These are phyloP conservation scores for Phlegmacium glaucopus DNA, from an alignment of 768 basidiomycete species.

Conservation along the genomic window DNA sequence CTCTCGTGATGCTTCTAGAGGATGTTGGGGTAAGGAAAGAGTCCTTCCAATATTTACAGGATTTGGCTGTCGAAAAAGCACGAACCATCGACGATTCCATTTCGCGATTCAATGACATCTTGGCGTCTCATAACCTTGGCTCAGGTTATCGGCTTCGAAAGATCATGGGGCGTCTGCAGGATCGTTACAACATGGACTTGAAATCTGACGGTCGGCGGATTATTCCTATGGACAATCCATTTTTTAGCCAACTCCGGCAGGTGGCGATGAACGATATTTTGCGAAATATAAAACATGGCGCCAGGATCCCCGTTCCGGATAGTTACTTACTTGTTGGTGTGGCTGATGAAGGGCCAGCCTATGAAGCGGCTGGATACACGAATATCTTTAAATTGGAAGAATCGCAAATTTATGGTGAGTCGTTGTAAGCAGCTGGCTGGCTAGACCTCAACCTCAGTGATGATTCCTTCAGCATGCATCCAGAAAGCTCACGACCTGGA, in stretches of 20 bases:
- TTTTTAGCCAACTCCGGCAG: slow-evolving; percentile 54
- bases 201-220: slow-evolving; percentile 27
- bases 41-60: slow-evolving; percentile 61
- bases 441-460: neutral
- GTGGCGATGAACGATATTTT: slow-evolving; percentile 63
- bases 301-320: slow-evolving; percentile 67
- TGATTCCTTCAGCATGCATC: slow-evolving; percentile 46
- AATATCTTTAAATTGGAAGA: slow-evolving; percentile 53
- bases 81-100: slow-evolving; percentile 60
- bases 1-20: slow-evolving; percentile 76
- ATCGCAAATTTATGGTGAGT: slow-evolving; percentile 64
- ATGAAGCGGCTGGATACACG: slow-evolving; percentile 40
- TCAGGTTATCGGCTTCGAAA: slow-evolving; percentile 44
- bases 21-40: slow-evolving; percentile 61
- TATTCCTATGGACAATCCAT: slow-evolving; percentile 47
- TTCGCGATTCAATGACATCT: slow-evolving; percentile 40
- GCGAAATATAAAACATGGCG: slow-evolving; percentile 71
- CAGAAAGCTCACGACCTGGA: slow-evolving; percentile 46
- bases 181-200: slow-evolving; percentile 43
- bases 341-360: slow-evolving; percentile 78
- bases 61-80: slow-evolving; percentile 50
- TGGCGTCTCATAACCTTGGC: slow-evolving; percentile 46
- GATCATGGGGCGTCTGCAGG: slow-evolving; percentile 47
- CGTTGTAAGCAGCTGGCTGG: neutral
- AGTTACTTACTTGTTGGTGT: slow-evolving; percentile 75